Evolutionary conservation across 176 grass and related monocot genomes (phyloP).

Genomic region (Aegilops longissima): DNA sequence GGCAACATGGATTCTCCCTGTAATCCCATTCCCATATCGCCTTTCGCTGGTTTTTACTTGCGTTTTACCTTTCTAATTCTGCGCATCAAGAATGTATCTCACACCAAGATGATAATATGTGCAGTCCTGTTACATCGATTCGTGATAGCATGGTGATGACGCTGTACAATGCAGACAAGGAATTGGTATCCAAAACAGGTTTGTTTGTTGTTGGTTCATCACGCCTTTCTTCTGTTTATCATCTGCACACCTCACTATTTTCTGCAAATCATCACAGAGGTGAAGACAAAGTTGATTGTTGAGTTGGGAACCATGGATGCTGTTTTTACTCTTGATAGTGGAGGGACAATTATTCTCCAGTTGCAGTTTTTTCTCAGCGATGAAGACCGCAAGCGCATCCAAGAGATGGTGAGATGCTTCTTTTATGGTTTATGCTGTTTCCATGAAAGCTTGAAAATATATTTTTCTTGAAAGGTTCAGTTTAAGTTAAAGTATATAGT

Average conservation of each 20-base stretch:
- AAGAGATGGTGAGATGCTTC: constrained; percentile 38
- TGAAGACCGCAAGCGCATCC: constrained; percentile 44
- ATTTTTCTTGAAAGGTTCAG: neutral
- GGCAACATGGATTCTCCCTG: constrained; percentile 36
- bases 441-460: neutral
- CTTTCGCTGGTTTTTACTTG: neutral
- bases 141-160: constrained; percentile 40
- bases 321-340: constrained; percentile 28
- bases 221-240: neutral
- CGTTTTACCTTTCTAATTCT: neutral
- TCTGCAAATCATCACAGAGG: constrained; percentile 15
- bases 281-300: constrained; percentile 35
- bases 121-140: constrained; percentile 51
- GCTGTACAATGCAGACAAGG: constrained; percentile 30
- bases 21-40: constrained; percentile 20
- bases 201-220: neutral
- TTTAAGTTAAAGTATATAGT: neutral
- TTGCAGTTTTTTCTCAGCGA: constrained; percentile 48
- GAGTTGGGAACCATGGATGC: constrained; percentile 44
- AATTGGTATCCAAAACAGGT: constrained; percentile 48
- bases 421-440: neutral
- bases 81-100: neutral
- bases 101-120: neutral
- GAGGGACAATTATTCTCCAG: constrained; percentile 31
- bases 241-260: neutral